Percentiles rank a stretch among this genome's conserved stretches.
These are phyloP conservation scores for Solanum paucissectum DNA, from an alignment of 257 asterid genomes.

Conservation along the genomic window DNA sequence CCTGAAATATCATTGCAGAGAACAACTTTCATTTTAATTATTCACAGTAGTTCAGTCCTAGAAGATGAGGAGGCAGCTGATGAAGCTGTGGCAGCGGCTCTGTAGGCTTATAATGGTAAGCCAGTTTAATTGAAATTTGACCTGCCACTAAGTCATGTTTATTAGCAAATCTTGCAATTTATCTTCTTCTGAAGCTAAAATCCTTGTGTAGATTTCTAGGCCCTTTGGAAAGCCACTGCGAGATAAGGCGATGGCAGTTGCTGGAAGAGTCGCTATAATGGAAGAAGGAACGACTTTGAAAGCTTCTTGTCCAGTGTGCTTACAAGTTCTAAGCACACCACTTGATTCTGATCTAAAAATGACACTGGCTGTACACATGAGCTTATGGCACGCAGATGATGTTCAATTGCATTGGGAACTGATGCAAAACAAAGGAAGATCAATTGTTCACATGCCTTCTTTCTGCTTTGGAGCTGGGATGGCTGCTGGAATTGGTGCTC, in stretches of 20 bases:
- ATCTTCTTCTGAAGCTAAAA: not conserved
- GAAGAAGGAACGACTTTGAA: constrained; percentile 23
- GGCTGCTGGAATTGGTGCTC: constrained; percentile 53
- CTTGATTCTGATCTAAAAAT: constrained; percentile 36
- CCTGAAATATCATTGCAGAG: not conserved
- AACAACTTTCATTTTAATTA: not conserved
- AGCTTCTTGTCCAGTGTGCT: constrained; percentile 78
- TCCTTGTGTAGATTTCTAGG: constrained; percentile 26
- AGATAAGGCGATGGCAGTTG: constrained; percentile 65
- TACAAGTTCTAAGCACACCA: constrained; percentile 19
- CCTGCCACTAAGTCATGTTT: not conserved
- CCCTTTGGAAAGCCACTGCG: constrained; percentile 28
- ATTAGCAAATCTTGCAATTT: not conserved
- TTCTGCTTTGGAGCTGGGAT: constrained; percentile 50
- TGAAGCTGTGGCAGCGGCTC: constrained; percentile 36
- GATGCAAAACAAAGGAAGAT: constrained; percentile 38
- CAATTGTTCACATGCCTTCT: constrained; percentile 51
- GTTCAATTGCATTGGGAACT: constrained; percentile 71
- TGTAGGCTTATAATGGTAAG: constrained; percentile 40
- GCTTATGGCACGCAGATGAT: constrained; percentile 86
- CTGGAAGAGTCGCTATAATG: constrained; percentile 47
- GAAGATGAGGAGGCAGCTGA: constrained; percentile 32
- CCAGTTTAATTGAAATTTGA: not conserved
- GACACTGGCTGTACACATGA: constrained; percentile 72
- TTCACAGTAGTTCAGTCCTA: not conserved